Evolutionary conservation across 1,284 basidiomycete species (phyloP).

Genomic region (Puccinia novopanici): DNA sequence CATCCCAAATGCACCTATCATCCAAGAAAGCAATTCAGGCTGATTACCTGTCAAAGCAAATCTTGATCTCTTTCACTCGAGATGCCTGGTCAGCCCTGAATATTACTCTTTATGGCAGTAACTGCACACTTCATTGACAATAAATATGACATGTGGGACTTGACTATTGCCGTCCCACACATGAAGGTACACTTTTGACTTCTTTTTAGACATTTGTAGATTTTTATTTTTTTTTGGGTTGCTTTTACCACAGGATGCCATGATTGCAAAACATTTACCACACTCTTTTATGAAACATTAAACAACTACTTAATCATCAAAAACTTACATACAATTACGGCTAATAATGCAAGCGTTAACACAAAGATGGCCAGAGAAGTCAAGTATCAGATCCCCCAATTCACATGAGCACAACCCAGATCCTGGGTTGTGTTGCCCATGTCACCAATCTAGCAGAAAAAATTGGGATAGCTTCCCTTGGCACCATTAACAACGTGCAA

Average conservation of each 20-base stretch:
- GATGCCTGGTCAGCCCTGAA: neutral
- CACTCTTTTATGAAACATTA: neutral
- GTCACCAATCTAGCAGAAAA: conserved; percentile 3
- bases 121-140: neutral
- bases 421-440: too few relatives aligned
- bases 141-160: too few relatives aligned
- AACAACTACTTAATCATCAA: neutral
- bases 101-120: neutral
- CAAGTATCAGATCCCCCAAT: neutral
- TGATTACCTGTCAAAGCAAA: neutral
- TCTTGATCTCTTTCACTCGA: neutral
- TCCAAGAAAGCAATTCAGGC: neutral
- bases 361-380: neutral
- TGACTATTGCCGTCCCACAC: too few relatives aligned
- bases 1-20: neutral
- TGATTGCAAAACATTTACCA: neutral
- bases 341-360: neutral
- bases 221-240: too few relatives aligned
- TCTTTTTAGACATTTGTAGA: too few relatives aligned
- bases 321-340: neutral
- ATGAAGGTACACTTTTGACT: too few relatives aligned
- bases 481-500: neutral
- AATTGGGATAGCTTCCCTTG: neutral
- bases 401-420: neutral
- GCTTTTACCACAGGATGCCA: neutral